A percentile compares a stretch with the other conserved stretches of the same genome.
Conservation (phyloP, 257 asterid species). For the Perilla frutescens region DNA sequence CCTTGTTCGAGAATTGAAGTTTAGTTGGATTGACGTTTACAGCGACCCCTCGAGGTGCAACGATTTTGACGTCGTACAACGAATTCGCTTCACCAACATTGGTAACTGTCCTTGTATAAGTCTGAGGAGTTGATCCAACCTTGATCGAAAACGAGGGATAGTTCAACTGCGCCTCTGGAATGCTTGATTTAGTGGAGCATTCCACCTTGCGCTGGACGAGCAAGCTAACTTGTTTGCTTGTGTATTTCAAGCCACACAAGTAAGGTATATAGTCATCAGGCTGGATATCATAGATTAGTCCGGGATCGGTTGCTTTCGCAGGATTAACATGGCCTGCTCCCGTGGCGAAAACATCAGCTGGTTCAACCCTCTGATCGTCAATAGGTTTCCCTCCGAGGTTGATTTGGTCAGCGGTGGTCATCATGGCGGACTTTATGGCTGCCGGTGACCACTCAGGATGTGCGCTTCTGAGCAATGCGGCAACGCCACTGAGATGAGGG, state of each 20-base stretch:
- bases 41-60: background rate
- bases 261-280: conserved; percentile 36
- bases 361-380: background rate
- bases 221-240: conserved; percentile 19
- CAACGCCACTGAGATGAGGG: conserved; percentile 51
- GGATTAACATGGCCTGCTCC: conserved; percentile 51
- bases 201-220: conserved; percentile 19
- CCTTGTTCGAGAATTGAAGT: background rate
- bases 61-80: background rate
- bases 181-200: conserved; percentile 13
- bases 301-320: conserved; percentile 39
- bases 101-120: conserved; percentile 39
- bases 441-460: conserved; percentile 54
- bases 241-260: conserved; percentile 37
- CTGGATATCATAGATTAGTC: conserved; percentile 42
- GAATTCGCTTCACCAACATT: background rate
- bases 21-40: background rate
- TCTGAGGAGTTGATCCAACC: background rate
- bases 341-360: conserved; percentile 38
- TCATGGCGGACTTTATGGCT: conserved; percentile 44
- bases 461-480: conserved; percentile 36
- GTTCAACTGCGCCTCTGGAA: conserved; percentile 42
- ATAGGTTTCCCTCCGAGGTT: conserved; percentile 26
- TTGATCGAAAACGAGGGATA: conserved; percentile 47
- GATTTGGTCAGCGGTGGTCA: conserved; percentile 38